A percentile compares a stretch with the other conserved stretches of the same genome.
Evolutionary conservation across 2,329 filamentous ascomycete species (phyloP).

Genomic region (Stagonosporopsis rhizophila): DNA sequence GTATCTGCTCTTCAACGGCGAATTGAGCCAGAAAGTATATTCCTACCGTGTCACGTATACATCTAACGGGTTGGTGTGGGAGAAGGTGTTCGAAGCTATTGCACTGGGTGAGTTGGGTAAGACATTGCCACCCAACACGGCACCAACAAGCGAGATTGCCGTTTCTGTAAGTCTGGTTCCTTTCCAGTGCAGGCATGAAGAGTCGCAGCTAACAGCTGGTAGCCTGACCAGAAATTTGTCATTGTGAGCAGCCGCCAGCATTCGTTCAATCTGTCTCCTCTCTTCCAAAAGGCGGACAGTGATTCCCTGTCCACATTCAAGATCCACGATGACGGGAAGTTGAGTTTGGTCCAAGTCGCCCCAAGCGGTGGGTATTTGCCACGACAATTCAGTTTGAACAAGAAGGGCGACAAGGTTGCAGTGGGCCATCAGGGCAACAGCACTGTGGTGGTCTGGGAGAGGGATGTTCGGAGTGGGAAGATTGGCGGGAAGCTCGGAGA

Average conservation of each 20-base stretch:
- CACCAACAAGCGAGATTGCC: slow-evolving; percentile 25
- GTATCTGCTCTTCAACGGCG: slow-evolving; percentile 25
- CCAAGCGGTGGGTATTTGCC: slow-evolving; percentile 69
- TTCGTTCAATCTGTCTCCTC: slow-evolving; percentile 55
- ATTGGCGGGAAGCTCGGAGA: slow-evolving; percentile 45
- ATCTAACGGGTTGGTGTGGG: slow-evolving; percentile 11
- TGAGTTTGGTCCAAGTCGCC: slow-evolving; percentile 63
- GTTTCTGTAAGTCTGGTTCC: slow-evolving; percentile 14
- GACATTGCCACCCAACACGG: slow-evolving; percentile 11
- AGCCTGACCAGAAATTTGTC: slow-evolving; percentile 61
- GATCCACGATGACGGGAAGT: slow-evolving; percentile 54
- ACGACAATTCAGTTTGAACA: slow-evolving; percentile 71
- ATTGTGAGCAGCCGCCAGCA: slow-evolving; percentile 72
- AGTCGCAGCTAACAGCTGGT: background rate
- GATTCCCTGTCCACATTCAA: slow-evolving; percentile 66
- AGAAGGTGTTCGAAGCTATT: background rate
- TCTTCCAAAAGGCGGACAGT: slow-evolving; percentile 28
- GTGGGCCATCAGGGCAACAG: slow-evolving; percentile 69
- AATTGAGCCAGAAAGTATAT: slow-evolving; percentile 23
- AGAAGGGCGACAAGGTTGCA: slow-evolving; percentile 66
- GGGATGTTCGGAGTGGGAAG: slow-evolving; percentile 65
- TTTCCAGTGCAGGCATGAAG: background rate
- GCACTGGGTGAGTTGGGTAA: slow-evolving; percentile 11
- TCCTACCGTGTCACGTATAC: slow-evolving; percentile 19
- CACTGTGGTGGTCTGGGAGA: slow-evolving; percentile 66